Conservation (phyloP, 139 green algal genomes). For the Edaphochlamys debaryana region DNA sequence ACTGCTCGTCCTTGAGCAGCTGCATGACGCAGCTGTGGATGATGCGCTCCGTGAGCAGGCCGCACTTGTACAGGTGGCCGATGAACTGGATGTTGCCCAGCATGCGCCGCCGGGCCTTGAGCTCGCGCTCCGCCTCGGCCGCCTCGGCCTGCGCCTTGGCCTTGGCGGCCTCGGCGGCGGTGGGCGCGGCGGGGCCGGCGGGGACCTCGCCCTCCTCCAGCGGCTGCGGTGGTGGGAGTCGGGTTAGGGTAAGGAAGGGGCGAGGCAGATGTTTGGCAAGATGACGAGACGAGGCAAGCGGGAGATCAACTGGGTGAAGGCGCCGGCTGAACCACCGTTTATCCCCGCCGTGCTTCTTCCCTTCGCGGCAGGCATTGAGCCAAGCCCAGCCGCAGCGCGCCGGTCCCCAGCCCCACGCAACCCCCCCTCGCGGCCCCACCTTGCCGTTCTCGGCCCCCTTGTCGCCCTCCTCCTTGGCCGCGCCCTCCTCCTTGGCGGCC, state of each 20-base stretch:
- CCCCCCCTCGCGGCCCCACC: no score
- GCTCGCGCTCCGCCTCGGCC: conserved; percentile 64
- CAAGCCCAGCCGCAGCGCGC: no score
- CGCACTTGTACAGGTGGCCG: conserved; percentile 63
- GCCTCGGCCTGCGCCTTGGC: conserved; percentile 37
- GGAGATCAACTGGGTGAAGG: no score
- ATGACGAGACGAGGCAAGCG: no score
- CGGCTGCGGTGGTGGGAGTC: not conserved
- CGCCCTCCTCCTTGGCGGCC: conserved; percentile 43
- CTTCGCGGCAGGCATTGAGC: no score
- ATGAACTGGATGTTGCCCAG: conserved; percentile 99
- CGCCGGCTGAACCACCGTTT: no score
- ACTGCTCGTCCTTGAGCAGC: conserved; percentile 55
- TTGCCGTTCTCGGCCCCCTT: conserved; percentile 3
- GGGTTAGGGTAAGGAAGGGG: not conserved
- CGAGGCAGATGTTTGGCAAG: not conserved
- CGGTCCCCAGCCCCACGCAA: no score
- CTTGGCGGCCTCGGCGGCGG: conserved; percentile 46
- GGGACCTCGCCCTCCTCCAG: conserved; percentile 67
- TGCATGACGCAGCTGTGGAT: conserved; percentile 86
- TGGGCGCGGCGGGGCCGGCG: not conserved
- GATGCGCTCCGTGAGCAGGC: conserved; percentile 97
- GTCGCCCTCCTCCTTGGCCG: not conserved
- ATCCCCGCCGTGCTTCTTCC: no score
- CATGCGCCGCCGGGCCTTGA: conserved; percentile 83